Base-by-base conservation (phyloP, 805 yeast genomes). In the Blastobotrys terrestris region DNA sequence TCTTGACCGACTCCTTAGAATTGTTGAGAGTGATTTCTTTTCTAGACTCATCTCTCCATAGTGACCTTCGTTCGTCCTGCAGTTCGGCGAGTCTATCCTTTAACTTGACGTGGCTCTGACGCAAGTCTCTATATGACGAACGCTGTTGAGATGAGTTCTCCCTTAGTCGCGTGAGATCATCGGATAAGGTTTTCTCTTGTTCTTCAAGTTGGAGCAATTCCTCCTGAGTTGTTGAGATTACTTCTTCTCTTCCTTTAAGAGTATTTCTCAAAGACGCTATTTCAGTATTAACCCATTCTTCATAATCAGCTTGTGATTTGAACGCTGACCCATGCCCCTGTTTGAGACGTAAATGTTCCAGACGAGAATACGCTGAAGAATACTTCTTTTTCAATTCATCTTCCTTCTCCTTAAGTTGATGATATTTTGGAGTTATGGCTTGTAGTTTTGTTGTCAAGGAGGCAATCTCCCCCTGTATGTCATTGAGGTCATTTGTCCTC, bases 21-120 rank as follows among this genome's bases (percentile, higher is more conserved):
- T 84, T 77, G 44, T 79, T 83, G 11, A 75, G 63, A 14, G 81
- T 69, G n/a, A 85, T 77, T 55, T 77, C 78, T 41, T 77, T 67
- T 59, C 80, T 81, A 48, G 86, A 81, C 59, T 88, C 94, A 19
- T 83, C 82, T 62, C 97, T 78, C 95, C 96, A 88, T 8, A 84
- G 68, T 6, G 68, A 69, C 63, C 86, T 89, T 60, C 95, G 78
- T 55, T 80, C 76, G 60, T 89, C 96, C 11, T 78, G 74, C 22
- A 80, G 72, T 2, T 63, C 67, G 40, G 60, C 66, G 3, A 64
- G 60, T 15, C 44, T 45, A 18, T 39, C 51, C 40, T 53, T 51
- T 6, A 58, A 60, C 2, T 47, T 57, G 1, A 56, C 44, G 40
- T 59, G 55, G 8, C 53, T 54, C 8, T 53, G 49, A 22, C 53